Base-by-base conservation (phyloP, 257 asterid genomes). In the Catharanthus roseus region DNA sequence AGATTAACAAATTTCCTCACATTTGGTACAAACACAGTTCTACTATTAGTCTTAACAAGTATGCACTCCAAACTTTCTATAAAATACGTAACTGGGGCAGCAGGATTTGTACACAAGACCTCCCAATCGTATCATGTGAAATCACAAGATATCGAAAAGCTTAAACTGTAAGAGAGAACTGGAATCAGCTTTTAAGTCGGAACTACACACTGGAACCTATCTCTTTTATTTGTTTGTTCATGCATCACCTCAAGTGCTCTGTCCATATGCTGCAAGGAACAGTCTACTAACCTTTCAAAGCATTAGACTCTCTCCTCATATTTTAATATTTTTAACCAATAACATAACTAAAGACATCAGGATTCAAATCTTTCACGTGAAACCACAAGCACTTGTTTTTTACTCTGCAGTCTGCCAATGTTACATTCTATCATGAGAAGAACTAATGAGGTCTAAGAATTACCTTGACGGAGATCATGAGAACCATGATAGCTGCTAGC, bases 391-490 rank as follows among this genome's bases (percentile, higher is more conserved):
- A 65, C 10, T 56, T 64, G 24, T 28, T 42, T 21, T 53, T 53
- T 6, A 71, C 10, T 41, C 38, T 65, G 26, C 49, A 54, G 38
- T 33, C 58, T 10, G 9, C 51, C 44, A 60, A 23, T 10, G 31
- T 36, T 29, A 34, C 18, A 39, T 34, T 0, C 53, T 5, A 41
- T 55, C 42, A 41, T 60, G 12, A 19, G 26, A 68, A 42, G 18
- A 67, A 73, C n/a, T 39, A 57, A 34, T 50, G 36, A 64, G 67
- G 49, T 31, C 21, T 41, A 63, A 23, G 51, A 29, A 36, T 65
- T 84, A 92, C 98, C 96, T 92, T 92, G 24, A 90, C 76, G 67
- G 98, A 89, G 33, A 92, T 79, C 96, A 92, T 83, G 73, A 92
- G 92, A 72, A 90, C 95, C 96, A 92, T 83, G 73, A 82, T 28